Base-by-base conservation (phyloP, 2,329 filamentous ascomycete genomes). In the Grosmannia clavigera region DNA sequence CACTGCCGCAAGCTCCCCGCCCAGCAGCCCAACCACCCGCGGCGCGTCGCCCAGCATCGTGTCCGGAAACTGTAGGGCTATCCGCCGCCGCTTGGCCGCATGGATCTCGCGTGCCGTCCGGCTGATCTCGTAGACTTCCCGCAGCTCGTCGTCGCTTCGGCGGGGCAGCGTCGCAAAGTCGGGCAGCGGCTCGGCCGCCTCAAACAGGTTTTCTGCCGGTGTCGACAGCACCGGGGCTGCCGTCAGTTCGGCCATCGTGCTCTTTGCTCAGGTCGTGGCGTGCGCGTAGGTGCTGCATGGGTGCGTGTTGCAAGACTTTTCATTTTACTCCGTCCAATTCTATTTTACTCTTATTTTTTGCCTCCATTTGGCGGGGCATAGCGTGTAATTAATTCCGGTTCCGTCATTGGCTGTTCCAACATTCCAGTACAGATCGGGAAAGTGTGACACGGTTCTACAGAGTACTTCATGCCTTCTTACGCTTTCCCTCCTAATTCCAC, bases 11-110 rank as follows among this genome's bases (percentile, higher is more conserved):
- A 77, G 66, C 56, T 74, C 73, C 11, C 61, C 58, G 16, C 64
- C 64, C 63, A 95, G 73, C 0, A 83, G 75, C 59, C 86, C 83
- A 60, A 87, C 90, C 0, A 96, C 88, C 61, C 87, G 80, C 5
- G 90, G 87, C 10, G 89, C 90, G 77, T 99, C 91, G 0, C 82
- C 78, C 0, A 99, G 81, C 90, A 97, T 95, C 33, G 86, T 80
- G 73, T 99, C 94, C 0, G 94, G 92, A 66, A 99, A 97, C 70
- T 99, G 94, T n/a, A 99, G 75, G 1, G 91, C 94, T 38, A 99
- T 82, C 57, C 87, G 82, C 63, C 75, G 81, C 81, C 90, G 95
- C 70, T 79, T 79, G 52, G 84, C 87, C 5, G 78, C 73, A n/a
- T 78, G 77, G 55, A 99, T 87, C 71, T 96, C 89, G 43, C 75